phyloP scores from a whole-genome alignment of 306 rosid species.

The Vigna radiata region DNA sequence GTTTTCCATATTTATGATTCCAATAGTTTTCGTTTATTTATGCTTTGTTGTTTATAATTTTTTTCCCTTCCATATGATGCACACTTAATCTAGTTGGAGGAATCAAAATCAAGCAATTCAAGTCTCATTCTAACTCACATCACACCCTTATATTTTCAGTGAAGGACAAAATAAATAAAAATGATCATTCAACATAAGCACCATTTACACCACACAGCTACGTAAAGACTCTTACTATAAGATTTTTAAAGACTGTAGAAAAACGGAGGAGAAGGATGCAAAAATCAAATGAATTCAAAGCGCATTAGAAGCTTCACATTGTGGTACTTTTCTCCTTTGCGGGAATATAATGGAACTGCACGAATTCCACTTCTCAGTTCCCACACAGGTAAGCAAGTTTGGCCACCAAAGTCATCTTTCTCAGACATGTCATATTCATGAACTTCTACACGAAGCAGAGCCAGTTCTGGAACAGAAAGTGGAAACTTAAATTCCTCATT shows the following conservation, averaged over 20 bases:
- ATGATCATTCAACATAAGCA: not conserved
- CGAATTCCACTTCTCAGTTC: constrained; percentile 84
- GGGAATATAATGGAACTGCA: constrained; percentile 63
- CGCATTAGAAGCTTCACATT: constrained; percentile 86
- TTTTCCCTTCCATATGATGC: no score
- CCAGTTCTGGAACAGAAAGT: constrained; percentile 80
- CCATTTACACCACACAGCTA: constrained; percentile 13
- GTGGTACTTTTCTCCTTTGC: constrained; percentile 67
- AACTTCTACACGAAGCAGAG: constrained; percentile 88
- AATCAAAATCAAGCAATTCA: no score
- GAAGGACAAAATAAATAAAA: no score
- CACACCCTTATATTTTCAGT: no score
- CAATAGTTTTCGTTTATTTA: no score
- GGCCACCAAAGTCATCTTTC: constrained; percentile 98
- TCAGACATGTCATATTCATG: constrained; percentile 98
- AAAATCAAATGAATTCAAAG: constrained; percentile 64
- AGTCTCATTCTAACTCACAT: no score
- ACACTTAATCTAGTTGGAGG: no score
- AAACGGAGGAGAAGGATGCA: constrained; percentile 33
- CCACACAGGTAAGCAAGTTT: constrained; percentile 81
- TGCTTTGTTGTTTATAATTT: no score
- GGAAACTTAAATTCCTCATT: constrained; percentile 77
- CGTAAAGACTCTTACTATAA: constrained; percentile 6
- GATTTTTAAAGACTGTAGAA: constrained; percentile 38
- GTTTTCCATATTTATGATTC: no score